These are phyloP conservation scores for Neurospora africana DNA, from an alignment of 495 filamentous ascomycete species.

Conservation along the genomic window DNA sequence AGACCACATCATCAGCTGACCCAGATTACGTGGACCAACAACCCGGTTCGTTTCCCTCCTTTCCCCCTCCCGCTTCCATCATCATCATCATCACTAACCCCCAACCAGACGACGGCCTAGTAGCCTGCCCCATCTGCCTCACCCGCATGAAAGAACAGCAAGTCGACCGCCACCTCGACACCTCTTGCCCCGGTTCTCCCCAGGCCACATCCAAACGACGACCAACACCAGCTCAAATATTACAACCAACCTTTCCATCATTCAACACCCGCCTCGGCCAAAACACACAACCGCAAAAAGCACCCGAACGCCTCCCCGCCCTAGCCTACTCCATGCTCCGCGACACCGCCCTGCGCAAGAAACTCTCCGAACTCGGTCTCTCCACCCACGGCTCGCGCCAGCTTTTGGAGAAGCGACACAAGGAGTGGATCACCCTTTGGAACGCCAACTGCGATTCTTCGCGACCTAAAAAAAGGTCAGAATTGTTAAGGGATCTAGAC, in stretches of 20 bases:
- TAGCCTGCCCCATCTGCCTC: conserved; percentile 72
- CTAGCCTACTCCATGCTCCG: conserved; percentile 75
- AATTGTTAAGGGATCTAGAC: conserved; percentile 68
- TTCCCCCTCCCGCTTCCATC: not conserved
- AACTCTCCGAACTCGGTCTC: conserved; percentile 74
- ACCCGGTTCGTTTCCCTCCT: conserved; percentile 11
- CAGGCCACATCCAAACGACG: conserved; percentile 15
- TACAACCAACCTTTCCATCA: conserved; percentile 4
- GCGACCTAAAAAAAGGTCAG: conserved; percentile 54
- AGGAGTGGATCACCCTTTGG: conserved; percentile 90
- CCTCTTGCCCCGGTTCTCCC: conserved; percentile 33
- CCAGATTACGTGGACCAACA: conserved; percentile 18
- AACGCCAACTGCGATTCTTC: conserved; percentile 91
- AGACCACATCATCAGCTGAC: conserved; percentile 13
- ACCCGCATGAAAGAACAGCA: conserved; percentile 61
- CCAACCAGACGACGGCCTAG: conserved; percentile 56
- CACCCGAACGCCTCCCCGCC: conserved; percentile 52
- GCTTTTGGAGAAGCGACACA: conserved; percentile 68
- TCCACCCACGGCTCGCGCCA: conserved; percentile 53
- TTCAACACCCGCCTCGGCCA: conserved; percentile 8
- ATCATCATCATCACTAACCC: conserved; percentile 7
- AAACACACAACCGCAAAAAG: not conserved
- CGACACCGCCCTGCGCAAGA: conserved; percentile 64
- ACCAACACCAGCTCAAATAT: conserved; percentile 3
- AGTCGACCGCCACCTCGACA: conserved; percentile 76